phyloP scores from a whole-genome alignment of 805 yeast species.

The Maudiozyma serrabonitensis region DNA sequence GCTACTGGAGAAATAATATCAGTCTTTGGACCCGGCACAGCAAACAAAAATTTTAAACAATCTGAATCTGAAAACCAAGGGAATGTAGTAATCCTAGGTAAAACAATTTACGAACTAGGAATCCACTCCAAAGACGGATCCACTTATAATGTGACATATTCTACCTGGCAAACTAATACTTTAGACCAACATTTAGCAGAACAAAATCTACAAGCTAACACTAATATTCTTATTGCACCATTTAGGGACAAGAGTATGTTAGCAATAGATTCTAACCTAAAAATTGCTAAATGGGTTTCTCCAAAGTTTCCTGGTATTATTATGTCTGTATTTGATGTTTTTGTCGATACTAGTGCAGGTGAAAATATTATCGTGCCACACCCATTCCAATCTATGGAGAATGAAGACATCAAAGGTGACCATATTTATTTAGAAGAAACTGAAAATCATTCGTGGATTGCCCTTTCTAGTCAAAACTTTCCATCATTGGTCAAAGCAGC shows the following conservation, averaged over 20 bases:
- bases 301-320: constrained; percentile 57
- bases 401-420: constrained; percentile 18
- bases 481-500: constrained; percentile 79
- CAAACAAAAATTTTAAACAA: constrained; percentile 16
- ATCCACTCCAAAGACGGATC: constrained; percentile 67
- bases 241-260: constrained; percentile 70
- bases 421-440: constrained; percentile 64
- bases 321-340: constrained; percentile 73
- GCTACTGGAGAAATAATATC: constrained; percentile 63
- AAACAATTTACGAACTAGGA: constrained; percentile 58
- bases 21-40: constrained; percentile 50
- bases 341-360: constrained; percentile 21
- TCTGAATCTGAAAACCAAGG: constrained; percentile 1
- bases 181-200: constrained; percentile 47
- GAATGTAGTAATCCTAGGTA: constrained; percentile 45
- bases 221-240: constrained; percentile 72
- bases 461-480: constrained; percentile 65
- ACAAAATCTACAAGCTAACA: constrained; percentile 50
- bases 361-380: constrained; percentile 55
- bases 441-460: constrained; percentile 66
- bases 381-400: constrained; percentile 38
- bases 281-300: constrained; percentile 71
- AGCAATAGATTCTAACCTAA: constrained; percentile 61
- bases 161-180: constrained; percentile 89
- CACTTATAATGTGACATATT: constrained; percentile 77